phyloP scores from a whole-genome alignment of 2,329 filamentous ascomycete species.

The Penicillium brasilianum region DNA sequence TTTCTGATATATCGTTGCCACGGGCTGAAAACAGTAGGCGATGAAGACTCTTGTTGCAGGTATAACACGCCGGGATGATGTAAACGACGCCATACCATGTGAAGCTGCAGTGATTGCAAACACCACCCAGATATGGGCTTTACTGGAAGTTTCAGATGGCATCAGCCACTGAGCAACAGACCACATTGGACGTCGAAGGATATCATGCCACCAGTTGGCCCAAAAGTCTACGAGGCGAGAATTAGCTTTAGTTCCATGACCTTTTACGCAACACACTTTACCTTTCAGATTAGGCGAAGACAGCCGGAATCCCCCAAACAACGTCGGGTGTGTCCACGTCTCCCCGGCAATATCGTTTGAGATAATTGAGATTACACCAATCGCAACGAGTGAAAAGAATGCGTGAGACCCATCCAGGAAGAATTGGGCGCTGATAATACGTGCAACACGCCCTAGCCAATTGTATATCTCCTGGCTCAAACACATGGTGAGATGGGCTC shows the following conservation, averaged over 20 bases:
- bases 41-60: neutral
- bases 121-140: slow-evolving; percentile 1
- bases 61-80: neutral
- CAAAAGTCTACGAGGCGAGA: neutral
- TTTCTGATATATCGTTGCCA: slow-evolving; percentile 3
- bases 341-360: neutral
- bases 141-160: neutral
- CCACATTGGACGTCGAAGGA: slow-evolving; percentile 6
- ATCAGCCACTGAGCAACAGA: slow-evolving; percentile 3
- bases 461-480: neutral
- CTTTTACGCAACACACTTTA: neutral
- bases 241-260: neutral
- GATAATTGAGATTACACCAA: neutral
- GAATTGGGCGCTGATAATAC: slow-evolving; percentile 3
- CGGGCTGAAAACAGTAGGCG: slow-evolving; percentile 2
- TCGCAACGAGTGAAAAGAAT: neutral
- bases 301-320: slow-evolving; percentile 1
- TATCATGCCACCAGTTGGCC: slow-evolving; percentile 6
- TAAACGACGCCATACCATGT: slow-evolving; percentile 6
- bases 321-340: neutral
- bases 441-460: neutral
- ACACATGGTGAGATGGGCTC: neutral
- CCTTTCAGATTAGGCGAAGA: slow-evolving; percentile 4
- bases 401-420: slow-evolving; percentile 1
- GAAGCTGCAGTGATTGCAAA: slow-evolving; percentile 4